phyloP scores from a whole-genome alignment of 1,139 yeast genomes.

The Wickerhamomyces sp. region DNA sequence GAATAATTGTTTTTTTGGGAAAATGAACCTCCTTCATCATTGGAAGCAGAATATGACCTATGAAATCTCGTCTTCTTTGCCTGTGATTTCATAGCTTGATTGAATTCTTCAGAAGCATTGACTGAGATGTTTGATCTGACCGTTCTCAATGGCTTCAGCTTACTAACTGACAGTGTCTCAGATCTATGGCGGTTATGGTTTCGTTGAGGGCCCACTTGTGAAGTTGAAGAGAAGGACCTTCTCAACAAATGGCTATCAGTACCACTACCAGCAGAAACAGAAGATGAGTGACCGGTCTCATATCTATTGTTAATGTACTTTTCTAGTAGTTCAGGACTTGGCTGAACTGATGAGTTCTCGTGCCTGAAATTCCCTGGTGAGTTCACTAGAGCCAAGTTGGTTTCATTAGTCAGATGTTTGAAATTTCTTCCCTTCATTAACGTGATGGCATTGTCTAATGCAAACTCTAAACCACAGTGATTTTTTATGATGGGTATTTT shows the following conservation, averaged over 20 bases:
- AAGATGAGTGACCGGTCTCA: neutral
- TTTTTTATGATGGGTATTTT: conserved; percentile 76
- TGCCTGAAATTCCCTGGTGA: conserved; percentile 12
- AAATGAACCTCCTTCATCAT: conserved; percentile 7
- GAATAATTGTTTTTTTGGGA: conserved; percentile 9
- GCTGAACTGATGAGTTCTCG: conserved; percentile 1
- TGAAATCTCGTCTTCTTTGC: conserved; percentile 6
- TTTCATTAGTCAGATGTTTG: conserved; percentile 15
- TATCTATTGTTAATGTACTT: neutral
- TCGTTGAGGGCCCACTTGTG: neutral
- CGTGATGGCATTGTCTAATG: conserved; percentile 74
- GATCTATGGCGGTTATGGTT: conserved; percentile 21
- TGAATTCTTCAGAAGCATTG: conserved; percentile 1
- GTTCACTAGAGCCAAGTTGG: conserved; percentile 16
- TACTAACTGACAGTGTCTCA: conserved; percentile 16
- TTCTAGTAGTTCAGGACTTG: conserved; percentile 1
- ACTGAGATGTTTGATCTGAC: conserved; percentile 15
- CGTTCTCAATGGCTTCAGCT: conserved; percentile 12
- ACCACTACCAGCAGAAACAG: neutral
- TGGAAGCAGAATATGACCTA: conserved; percentile 20
- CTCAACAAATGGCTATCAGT: neutral
- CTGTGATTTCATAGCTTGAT: neutral
- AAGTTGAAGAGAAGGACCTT: conserved; percentile 1
- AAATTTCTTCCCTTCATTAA: conserved; percentile 52
- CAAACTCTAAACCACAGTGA: conserved; percentile 87